phyloP scores from a whole-genome alignment of 2,329 filamentous ascomycete species.

The Emericellopsis cladophorae region DNA sequence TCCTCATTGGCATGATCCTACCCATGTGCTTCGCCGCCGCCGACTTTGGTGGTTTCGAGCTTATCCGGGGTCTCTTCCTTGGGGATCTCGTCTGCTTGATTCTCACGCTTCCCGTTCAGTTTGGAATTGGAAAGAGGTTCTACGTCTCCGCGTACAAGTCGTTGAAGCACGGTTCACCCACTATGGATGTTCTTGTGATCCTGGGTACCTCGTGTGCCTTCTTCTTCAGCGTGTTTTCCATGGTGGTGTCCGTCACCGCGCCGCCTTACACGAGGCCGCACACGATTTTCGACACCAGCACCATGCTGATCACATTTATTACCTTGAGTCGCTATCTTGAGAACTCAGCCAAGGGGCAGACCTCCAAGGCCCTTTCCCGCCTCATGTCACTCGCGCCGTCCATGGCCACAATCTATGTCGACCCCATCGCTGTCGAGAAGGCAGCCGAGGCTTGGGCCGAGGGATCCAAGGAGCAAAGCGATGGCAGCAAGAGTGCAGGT shows the following conservation, averaged over 20 bases:
- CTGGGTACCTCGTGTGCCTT: slow-evolving; percentile 91
- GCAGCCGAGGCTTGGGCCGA: slow-evolving; percentile 63
- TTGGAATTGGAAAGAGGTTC: slow-evolving; percentile 89
- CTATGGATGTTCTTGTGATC: slow-evolving; percentile 95
- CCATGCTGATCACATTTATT: slow-evolving; percentile 60
- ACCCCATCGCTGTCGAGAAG: slow-evolving; percentile 89
- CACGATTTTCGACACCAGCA: slow-evolving; percentile 86
- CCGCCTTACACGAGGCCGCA: slow-evolving; percentile 67
- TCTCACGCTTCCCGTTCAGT: slow-evolving; percentile 88
- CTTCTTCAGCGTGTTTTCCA: slow-evolving; percentile 83
- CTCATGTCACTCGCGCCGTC: slow-evolving; percentile 94
- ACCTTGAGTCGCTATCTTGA: slow-evolving; percentile 84
- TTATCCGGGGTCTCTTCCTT: slow-evolving; percentile 69
- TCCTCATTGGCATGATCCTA: slow-evolving; percentile 84
- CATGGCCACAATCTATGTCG: slow-evolving; percentile 92
- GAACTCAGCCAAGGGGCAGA: slow-evolving; percentile 91
- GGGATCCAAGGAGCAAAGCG: slow-evolving; percentile 10
- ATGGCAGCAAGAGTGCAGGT: slow-evolving; percentile 11
- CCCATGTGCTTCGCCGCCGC: slow-evolving; percentile 71
- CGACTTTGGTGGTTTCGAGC: slow-evolving; percentile 59
- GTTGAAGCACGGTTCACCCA: slow-evolving; percentile 78
- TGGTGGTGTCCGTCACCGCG: slow-evolving; percentile 69
- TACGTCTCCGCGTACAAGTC: slow-evolving; percentile 92
- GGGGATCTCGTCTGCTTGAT: slow-evolving; percentile 75
- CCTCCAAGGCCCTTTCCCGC: slow-evolving; percentile 80